Conservation (phyloP, 495 filamentous ascomycete genomes). For the Xylaria curta region DNA sequence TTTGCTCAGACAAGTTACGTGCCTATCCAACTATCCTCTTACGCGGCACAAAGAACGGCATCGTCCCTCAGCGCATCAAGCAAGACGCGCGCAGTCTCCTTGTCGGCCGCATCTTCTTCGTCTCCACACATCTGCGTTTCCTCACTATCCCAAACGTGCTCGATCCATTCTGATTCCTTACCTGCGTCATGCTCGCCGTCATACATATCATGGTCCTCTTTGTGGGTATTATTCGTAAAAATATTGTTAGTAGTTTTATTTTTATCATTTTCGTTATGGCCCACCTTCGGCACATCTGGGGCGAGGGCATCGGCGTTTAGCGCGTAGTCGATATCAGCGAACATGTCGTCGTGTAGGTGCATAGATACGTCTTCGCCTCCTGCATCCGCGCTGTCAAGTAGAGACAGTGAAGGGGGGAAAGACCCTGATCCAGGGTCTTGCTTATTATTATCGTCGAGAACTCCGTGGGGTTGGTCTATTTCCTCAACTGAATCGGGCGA, state of each 20-base stretch:
- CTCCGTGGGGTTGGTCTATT: not conserved
- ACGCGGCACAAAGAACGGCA: constrained; percentile 27
- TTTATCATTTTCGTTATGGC: not conserved
- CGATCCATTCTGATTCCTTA: constrained; percentile 39
- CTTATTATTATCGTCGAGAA: not conserved
- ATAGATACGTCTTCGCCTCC: not conserved
- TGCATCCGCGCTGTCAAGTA: not conserved
- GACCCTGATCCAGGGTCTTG: not conserved
- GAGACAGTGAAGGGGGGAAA: not conserved
- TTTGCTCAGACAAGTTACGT: not conserved
- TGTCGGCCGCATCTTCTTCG: constrained; percentile 25
- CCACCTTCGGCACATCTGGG: constrained; percentile 1
- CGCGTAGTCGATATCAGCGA: constrained; percentile 20
- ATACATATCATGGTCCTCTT: constrained; percentile 26
- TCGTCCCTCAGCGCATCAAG: constrained; percentile 37
- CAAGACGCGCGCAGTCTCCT: constrained; percentile 36
- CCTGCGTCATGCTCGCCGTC: constrained; percentile 19
- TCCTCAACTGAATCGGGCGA: constrained; percentile 33
- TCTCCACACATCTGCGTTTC: constrained; percentile 24
- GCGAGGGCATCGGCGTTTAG: constrained; percentile 1
- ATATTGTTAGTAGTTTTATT: not conserved
- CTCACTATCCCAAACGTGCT: constrained; percentile 36
- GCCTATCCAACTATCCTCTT: not conserved
- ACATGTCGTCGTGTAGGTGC: constrained; percentile 19
- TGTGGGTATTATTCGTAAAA: not conserved